phyloP scores from a whole-genome alignment of 495 filamentous ascomycete species.

The Bryoglossum gracile region DNA sequence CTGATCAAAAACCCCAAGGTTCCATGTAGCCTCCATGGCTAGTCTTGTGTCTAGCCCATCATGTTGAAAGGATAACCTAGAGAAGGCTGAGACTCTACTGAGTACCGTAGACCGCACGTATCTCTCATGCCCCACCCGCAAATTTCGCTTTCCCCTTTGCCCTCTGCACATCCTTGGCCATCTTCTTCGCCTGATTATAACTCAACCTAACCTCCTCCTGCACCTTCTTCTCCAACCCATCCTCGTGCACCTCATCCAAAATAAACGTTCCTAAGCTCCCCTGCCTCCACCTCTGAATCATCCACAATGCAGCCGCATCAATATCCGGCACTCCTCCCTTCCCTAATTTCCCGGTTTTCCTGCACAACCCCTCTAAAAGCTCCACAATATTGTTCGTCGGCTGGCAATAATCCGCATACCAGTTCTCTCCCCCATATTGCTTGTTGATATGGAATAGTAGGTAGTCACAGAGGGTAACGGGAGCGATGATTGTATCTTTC shows the following conservation, averaged over 20 bases:
- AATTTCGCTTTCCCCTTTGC: slow-evolving; percentile 10
- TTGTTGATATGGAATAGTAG: slow-evolving; percentile 77
- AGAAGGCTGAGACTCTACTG: too few species aligned
- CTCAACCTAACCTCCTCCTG: slow-evolving; percentile 28
- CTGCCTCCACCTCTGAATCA: slow-evolving; percentile 75
- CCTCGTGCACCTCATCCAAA: slow-evolving; percentile 66
- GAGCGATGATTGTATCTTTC: slow-evolving; percentile 75
- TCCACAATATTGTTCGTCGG: slow-evolving; percentile 78
- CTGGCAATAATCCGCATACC: slow-evolving; percentile 55
- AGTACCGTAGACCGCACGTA: too few species aligned
- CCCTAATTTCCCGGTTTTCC: slow-evolving; percentile 63
- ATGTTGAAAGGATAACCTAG: too few species aligned
- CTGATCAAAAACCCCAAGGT: too few species aligned
- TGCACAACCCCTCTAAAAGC: slow-evolving; percentile 61
- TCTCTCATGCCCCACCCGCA: background rate
- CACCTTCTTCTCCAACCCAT: slow-evolving; percentile 41
- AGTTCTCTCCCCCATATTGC: slow-evolving; percentile 7
- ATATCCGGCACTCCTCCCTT: slow-evolving; percentile 68
- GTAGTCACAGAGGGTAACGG: slow-evolving; percentile 77
- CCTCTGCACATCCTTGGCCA: slow-evolving; percentile 30
- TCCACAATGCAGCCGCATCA: slow-evolving; percentile 71
- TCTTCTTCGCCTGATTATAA: slow-evolving; percentile 30
- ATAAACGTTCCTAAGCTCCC: slow-evolving; percentile 71
- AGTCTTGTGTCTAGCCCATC: too few species aligned
- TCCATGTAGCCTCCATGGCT: too few species aligned